Evolutionary conservation across 2,329 filamentous ascomycete species (phyloP), one percentile per base, ranked within the genome.

Genomic region (Xylariaceae sp.): DNA sequence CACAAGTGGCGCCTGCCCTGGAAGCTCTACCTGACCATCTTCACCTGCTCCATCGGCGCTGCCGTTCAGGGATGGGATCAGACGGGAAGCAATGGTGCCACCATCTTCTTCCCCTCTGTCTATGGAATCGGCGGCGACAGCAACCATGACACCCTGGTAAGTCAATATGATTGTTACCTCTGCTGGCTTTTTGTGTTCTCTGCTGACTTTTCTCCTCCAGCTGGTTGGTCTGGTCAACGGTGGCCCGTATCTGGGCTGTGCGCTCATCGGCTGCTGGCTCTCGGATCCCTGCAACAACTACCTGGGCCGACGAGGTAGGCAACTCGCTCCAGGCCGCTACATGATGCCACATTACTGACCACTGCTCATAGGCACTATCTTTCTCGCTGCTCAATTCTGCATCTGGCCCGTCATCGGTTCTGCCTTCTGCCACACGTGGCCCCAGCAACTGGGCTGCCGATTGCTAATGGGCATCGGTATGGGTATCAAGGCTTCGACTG

Each of bases 381-480:
- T 87, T 57, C 61, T 85, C 36, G 77, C 83, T 5, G 84, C 81
- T 29, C 72, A 83, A 41, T 79, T 89, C 52, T 83, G 80, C 50
- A 61, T 85, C 19, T 68, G 82, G 52, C 68, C 81, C 2, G 76
- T 81, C 2, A 75, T 88, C 41, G 81, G 78, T n/a, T 77, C 72
- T 33, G 82, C 74, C 0, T 82, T 86, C 43, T 75, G 78, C 34
- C 74, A 82, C 40, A 78, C 70, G 0, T 90, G 83, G 83, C 68
- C 65, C 53, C 74, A 85, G 49, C 72, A 88, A 44, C 70, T 92
- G 38, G 67, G 75, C 26, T 79, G 77, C 31, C 77, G 86, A 26
- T 72, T 90, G 40, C 66, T 83, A 10, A 70, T 90, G 39, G 86
- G 86, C 8, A 74, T 92, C 29, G 83, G 81, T 1, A 86, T 89